phyloP scores from a whole-genome alignment of 2,329 filamentous ascomycete species.

The Sclerotinia minor region DNA sequence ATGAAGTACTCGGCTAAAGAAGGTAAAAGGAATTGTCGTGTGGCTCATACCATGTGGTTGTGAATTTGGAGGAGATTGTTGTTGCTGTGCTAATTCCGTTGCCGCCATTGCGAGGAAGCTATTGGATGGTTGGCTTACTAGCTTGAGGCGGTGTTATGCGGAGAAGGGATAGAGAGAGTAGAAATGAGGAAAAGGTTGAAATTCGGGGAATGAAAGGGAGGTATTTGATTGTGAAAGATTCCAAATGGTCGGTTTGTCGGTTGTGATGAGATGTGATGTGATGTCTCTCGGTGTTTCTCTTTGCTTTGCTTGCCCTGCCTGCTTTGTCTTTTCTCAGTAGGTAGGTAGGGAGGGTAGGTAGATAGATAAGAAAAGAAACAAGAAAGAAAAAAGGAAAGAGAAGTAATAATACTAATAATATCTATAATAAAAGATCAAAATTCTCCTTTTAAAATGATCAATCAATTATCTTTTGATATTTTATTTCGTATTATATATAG shows the following conservation, averaged over 20 bases:
- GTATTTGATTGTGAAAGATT: not conserved
- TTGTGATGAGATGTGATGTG: no score
- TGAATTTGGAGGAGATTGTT: constrained; percentile 33
- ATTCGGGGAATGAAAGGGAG: not conserved
- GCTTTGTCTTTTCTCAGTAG: not conserved
- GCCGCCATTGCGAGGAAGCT: constrained; percentile 42
- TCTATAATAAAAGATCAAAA: not conserved
- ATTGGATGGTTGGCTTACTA: not conserved
- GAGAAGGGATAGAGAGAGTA: not conserved
- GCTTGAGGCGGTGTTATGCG: not conserved
- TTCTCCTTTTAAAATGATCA: not conserved
- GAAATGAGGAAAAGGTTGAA: not conserved
- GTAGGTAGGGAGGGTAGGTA: no score
- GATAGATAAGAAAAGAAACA: not conserved
- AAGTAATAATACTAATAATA: no score
- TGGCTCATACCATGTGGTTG: constrained; percentile 44
- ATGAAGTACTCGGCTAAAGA: constrained; percentile 16
- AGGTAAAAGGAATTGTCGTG: constrained; percentile 15
- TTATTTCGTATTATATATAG: not conserved
- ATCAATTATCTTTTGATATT: not conserved
- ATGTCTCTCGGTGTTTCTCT: constrained; percentile 4
- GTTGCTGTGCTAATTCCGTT: constrained; percentile 44
- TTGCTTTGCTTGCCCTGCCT: not conserved
- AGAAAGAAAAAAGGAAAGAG: not conserved
- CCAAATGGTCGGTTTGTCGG: not conserved